These are phyloP conservation scores for Phytophthora megakarya DNA, from an alignment of 352 stramenopile species.

Conservation along the genomic window DNA sequence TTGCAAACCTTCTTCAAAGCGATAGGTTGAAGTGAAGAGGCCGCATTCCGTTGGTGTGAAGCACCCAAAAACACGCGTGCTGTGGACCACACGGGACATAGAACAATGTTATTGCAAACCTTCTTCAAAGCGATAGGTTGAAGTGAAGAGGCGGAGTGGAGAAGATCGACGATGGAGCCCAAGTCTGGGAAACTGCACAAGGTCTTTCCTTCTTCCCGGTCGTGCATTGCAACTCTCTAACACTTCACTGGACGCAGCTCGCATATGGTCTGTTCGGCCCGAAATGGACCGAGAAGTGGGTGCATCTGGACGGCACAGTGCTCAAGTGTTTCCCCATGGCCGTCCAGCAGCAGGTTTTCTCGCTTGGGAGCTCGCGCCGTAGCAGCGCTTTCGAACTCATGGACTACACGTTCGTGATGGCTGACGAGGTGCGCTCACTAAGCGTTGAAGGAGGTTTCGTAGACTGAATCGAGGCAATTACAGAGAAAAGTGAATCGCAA, in stretches of 20 bases:
- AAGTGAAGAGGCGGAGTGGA: conserved; percentile 16
- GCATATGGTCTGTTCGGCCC: conserved; percentile 58
- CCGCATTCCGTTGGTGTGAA: conserved; percentile 25
- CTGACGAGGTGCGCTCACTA: conserved; percentile 42
- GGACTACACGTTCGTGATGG: conserved; percentile 50
- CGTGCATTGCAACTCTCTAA: neutral
- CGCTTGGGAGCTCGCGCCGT: conserved; percentile 55
- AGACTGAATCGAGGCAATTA: neutral
- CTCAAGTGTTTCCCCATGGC: conserved; percentile 82
- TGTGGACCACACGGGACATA: conserved; percentile 1
- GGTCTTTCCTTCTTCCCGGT: conserved; percentile 21
- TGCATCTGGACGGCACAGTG: conserved; percentile 67
- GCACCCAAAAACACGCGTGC: conserved; percentile 14
- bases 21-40: no score
- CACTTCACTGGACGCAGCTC: conserved; percentile 35
- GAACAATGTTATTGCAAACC: conserved; percentile 9
- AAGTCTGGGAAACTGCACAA: conserved; percentile 76
- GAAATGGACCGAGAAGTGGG: conserved; percentile 86
- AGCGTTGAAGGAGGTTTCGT: neutral
- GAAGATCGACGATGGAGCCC: conserved; percentile 48
- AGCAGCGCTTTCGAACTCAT: conserved; percentile 52
- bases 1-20: neutral
- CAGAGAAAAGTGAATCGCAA: conserved; percentile 70
- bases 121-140: conserved; percentile 18
- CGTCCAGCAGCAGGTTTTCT: conserved; percentile 60